Base-by-base conservation (phyloP, 345 rosid species). In the Camelina hispida region DNA sequence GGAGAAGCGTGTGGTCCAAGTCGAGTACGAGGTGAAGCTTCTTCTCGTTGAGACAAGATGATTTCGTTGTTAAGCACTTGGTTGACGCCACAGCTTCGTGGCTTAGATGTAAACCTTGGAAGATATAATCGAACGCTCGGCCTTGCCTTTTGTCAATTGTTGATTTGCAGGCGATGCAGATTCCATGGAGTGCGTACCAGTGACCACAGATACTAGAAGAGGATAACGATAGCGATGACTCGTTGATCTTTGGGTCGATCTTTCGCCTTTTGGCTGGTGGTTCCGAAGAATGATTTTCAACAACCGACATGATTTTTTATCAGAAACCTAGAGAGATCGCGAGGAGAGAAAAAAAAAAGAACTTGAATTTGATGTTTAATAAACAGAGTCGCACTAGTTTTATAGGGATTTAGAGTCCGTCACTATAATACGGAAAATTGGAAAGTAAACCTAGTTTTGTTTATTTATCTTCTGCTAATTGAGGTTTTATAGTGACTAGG, bases 1-100 rank as follows among this genome's bases (percentile, higher is more conserved):
- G 75, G 48, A 71, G 35, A 47, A 71, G 75, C 67, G 75, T 71
- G 75, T 59, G 46, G 58, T 71, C 75, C 59, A 71, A 71, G 50
- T 71, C 75, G 15, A 71, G 67, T 6, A 71, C 67, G 8, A 71
- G 44, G 57, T 71, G 75, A 48, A 71, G 75, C 50, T 71, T 71
- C 50, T 71, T 59, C 37, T 59, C 57, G 35, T 13, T 7, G 54
- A 69, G 74, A 25, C 52, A 54, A 30, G 43, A 43, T 13, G 17
- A 7, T 16, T 28, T 48, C 3, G 67, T 58, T 4, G 34, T n/a
- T 1, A 18, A 20, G 35, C 67, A 15, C 48, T 71, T 70, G 2
- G 48, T 70, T 13, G 32, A 46, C 14, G 10, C 6, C 9, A 69
- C 12, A 12, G 66, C 74, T n/a, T 58, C 66, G 58, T 69, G 56